Base-by-base conservation (phyloP, 441 rosid species). In the Syzygium malaccense region DNA sequence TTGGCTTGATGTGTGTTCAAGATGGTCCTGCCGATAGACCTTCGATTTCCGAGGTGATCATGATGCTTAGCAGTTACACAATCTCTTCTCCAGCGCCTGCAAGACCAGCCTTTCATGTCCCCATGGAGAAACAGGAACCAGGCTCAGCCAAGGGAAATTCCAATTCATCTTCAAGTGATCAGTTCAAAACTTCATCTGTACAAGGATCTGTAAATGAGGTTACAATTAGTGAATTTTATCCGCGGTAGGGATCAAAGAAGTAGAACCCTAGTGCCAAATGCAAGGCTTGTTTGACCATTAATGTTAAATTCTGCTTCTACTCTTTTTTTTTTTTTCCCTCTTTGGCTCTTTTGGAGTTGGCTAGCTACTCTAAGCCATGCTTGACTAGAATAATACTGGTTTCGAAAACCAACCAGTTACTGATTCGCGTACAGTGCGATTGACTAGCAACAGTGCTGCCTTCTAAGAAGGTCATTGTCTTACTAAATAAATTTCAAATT, bases 1-100 rank as follows among this genome's bases (percentile, higher is more conserved):
- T 92, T 12, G 92, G 89, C 18, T 55, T 92, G 75, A 53, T 92
- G 51, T 92, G 93, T 26, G 91, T 89, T 86, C 91, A 89, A 71
- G 93, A 89, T 58, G 87, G 86, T 68, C 87, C 89, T 26, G 91
- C 83, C 8, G 58, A 62, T 41, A 87, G 92, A 64, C 93, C 92
- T 86, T 56, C 91, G 14, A 68, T 87, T 88, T 89, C 88, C 0
- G 80, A 78, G 83, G 88, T 90, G 51, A 54, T 89, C 62, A 23
- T 33, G 66, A 91, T 92, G 93, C 92, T 92, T 41, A 88, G 90
- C 33, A 88, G 87, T 32, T n/a, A 87, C 71, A 53, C 87, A 7
- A 12, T 68, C 87, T 55, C 87, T 54, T 45, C 49, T 26, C 87
- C 66, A 14, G 30, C 62, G 13, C 87, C 87, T 12, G n/a, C 49